These are phyloP conservation scores for Skeletonema grethae DNA, from an alignment of 108 stramenopile species.

Conservation along the genomic window DNA sequence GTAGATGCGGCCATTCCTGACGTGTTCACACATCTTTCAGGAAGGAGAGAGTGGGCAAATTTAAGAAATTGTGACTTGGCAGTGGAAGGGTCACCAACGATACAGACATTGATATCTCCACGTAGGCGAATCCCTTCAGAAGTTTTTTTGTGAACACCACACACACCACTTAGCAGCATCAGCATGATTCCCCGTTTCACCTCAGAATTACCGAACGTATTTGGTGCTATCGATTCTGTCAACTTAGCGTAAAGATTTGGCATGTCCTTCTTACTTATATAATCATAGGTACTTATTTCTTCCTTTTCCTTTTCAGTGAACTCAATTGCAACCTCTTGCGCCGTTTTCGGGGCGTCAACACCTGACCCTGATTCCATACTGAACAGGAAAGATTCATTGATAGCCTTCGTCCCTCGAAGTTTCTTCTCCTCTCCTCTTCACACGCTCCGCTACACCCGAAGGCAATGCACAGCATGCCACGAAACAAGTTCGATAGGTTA, in stretches of 20 bases:
- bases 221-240: slow-evolving; percentile 89
- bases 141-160: slow-evolving; percentile 97
- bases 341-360: slow-evolving; percentile 62
- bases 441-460: slow-evolving; percentile 53
- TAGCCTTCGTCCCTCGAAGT: slow-evolving; percentile 4
- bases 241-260: slow-evolving; percentile 77
- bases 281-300: slow-evolving; percentile 88
- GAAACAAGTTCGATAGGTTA: slow-evolving; percentile 96
- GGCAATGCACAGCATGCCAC: slow-evolving; percentile 86
- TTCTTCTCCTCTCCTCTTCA: slow-evolving; percentile 31
- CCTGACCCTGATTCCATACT: slow-evolving; percentile 28
- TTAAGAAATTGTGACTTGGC: slow-evolving; percentile 98
- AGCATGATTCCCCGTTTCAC: slow-evolving; percentile 96
- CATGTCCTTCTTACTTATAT: slow-evolving; percentile 64
- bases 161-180: slow-evolving; percentile 95
- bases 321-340: slow-evolving; percentile 83
- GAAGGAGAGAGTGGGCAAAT: slow-evolving; percentile 94
- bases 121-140: slow-evolving; percentile 95
- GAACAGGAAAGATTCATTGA: slow-evolving; percentile 33
- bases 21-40: slow-evolving; percentile 93
- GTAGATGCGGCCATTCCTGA: slow-evolving; percentile 97
- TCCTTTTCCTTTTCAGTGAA: slow-evolving; percentile 85
- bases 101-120: slow-evolving; percentile 98
- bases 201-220: slow-evolving; percentile 95
- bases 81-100: slow-evolving; percentile 98